These are phyloP conservation scores for Aotearoamyces nothofagi DNA, from an alignment of 2,329 filamentous ascomycete genomes.

Conservation along the genomic window DNA sequence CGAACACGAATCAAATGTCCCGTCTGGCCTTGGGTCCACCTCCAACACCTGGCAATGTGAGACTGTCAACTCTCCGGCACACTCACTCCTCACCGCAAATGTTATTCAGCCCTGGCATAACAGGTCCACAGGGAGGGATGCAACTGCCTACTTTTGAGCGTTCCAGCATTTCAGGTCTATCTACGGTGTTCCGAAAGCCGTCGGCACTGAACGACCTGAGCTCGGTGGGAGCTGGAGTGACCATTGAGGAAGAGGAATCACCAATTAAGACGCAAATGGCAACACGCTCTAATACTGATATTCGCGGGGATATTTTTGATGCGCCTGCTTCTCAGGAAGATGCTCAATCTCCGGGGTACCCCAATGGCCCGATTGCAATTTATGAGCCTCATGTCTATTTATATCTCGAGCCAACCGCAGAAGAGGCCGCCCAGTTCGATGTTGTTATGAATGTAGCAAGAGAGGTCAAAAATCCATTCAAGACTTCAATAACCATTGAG, in stretches of 20 bases:
- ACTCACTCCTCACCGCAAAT: slow-evolving; percentile 2
- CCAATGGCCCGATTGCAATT: slow-evolving; percentile 67
- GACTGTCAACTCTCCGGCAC: slow-evolving; percentile 2
- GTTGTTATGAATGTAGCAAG: slow-evolving; percentile 75
- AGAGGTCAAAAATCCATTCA: slow-evolving; percentile 67
- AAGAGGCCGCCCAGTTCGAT: slow-evolving; percentile 65
- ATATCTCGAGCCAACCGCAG: slow-evolving; percentile 65
- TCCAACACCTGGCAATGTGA: slow-evolving; percentile 4
- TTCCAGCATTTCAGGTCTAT: slow-evolving; percentile 40
- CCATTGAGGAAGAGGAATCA: slow-evolving; percentile 27
- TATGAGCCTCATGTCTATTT: slow-evolving; percentile 66
- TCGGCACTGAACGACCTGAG: slow-evolving; percentile 12
- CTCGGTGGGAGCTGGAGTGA: slow-evolving; percentile 4
- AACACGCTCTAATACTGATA: slow-evolving; percentile 32
- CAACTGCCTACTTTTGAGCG: slow-evolving; percentile 30
- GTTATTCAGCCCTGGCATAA: slow-evolving; percentile 3
- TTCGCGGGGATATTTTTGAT: slow-evolving; percentile 45
- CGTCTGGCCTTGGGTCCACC: slow-evolving; percentile 27
- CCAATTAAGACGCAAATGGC: slow-evolving; percentile 45
- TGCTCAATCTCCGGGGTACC: slow-evolving; percentile 69
- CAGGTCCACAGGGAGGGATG: slow-evolving; percentile 37
- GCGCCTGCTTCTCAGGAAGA: slow-evolving; percentile 63
- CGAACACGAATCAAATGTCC: slow-evolving; percentile 29
- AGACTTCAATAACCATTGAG: slow-evolving; percentile 19
- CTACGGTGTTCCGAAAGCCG: slow-evolving; percentile 14